Evolutionary conservation across 305 asterid species (phyloP).

Genomic region (Plantago coronopus): DNA sequence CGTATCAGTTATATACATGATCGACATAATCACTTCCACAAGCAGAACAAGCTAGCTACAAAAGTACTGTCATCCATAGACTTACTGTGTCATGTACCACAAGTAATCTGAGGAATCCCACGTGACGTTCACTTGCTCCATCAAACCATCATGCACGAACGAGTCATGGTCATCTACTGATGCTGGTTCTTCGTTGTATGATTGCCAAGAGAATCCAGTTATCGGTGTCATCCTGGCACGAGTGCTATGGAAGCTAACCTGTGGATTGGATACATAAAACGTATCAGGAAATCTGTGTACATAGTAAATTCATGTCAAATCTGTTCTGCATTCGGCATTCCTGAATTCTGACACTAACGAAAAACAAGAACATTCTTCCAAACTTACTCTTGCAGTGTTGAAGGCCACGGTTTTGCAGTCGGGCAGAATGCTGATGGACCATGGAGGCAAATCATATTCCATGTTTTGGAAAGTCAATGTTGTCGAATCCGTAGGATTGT

Average conservation of each 20-base stretch:
- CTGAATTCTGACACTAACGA: no score
- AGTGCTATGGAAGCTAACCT: constrained; percentile 55
- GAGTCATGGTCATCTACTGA: constrained; percentile 54
- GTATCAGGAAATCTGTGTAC: no score
- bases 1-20: neutral
- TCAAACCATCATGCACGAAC: constrained; percentile 44
- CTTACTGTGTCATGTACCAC: constrained; percentile 92
- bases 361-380: neutral
- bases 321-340: no score
- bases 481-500: constrained; percentile 48
- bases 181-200: constrained; percentile 66
- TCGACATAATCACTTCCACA: neutral
- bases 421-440: constrained; percentile 93
- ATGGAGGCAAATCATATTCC: constrained; percentile 75
- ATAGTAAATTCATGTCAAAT: no score
- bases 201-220: constrained; percentile 58
- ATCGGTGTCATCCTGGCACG: constrained; percentile 51
- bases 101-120: constrained; percentile 84
- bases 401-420: constrained; percentile 79
- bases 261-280: constrained; percentile 21
- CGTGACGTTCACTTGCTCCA: constrained; percentile 72
- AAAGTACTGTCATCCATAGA: constrained; percentile 3
- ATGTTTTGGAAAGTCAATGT: constrained; percentile 49
- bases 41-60: neutral
- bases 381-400: constrained; percentile 89